phyloP scores from a whole-genome alignment of 805 yeast genomes.

The Pichia gijzeniarum region DNA sequence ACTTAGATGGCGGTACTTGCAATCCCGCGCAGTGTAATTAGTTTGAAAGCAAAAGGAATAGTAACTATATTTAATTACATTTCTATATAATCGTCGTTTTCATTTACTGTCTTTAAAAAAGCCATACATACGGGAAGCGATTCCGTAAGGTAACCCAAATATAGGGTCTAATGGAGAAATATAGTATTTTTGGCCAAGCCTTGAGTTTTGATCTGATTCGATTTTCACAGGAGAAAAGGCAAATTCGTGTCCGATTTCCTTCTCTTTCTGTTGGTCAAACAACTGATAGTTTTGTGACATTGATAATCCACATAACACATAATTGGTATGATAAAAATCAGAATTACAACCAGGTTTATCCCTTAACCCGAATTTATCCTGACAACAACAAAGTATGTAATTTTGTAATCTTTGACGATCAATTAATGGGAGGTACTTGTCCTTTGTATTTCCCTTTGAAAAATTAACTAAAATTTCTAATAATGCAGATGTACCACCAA shows the following conservation, averaged over 20 bases:
- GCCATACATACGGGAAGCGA: constrained; percentile 17
- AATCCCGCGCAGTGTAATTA: too few relatives aligned
- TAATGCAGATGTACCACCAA: constrained; percentile 69
- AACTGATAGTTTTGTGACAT: constrained; percentile 42
- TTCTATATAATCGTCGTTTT: too few relatives aligned
- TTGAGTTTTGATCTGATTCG: constrained; percentile 16
- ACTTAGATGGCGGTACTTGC: too few relatives aligned
- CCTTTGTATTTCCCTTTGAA: background rate
- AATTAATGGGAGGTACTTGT: constrained; percentile 25
- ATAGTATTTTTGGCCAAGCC: constrained; percentile 15
- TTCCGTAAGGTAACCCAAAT: constrained; percentile 47
- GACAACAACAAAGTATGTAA: constrained; percentile 76
- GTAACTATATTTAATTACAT: too few relatives aligned
- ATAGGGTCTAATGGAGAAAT: constrained; percentile 45
- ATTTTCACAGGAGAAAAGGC: constrained; percentile 19
- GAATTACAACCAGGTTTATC: constrained; percentile 82
- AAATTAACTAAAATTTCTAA: constrained; percentile 47
- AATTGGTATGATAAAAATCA: constrained; percentile 90
- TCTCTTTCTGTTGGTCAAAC: constrained; percentile 15
- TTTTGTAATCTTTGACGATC: constrained; percentile 53
- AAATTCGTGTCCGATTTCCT: constrained; percentile 15
- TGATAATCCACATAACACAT: constrained; percentile 71
- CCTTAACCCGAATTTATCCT: constrained; percentile 50
- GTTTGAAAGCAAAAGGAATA: too few relatives aligned
- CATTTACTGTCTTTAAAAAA: constrained; percentile 1